phyloP scores from a whole-genome alignment of 2,329 filamentous ascomycete species.

The Fusarium chlamydosporum region DNA sequence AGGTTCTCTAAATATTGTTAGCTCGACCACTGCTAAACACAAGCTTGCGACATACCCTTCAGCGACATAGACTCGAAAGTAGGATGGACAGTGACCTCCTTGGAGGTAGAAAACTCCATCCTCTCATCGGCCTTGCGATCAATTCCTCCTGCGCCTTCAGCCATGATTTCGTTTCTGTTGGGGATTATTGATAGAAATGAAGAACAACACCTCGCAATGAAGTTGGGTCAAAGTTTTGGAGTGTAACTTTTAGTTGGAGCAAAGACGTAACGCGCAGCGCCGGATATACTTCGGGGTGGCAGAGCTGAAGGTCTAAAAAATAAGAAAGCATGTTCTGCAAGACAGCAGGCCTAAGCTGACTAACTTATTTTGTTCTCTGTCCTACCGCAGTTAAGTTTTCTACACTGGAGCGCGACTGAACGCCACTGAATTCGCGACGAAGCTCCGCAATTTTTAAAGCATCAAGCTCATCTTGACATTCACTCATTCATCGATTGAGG shows the following conservation, averaged over 20 bases:
- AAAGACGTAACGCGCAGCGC: constrained; percentile 33
- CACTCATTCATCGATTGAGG: constrained; percentile 7
- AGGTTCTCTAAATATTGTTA: constrained; percentile 77
- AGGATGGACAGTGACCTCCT: constrained; percentile 95
- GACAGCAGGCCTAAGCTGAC: not conserved
- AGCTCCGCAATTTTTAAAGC: constrained; percentile 50
- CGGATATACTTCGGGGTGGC: constrained; percentile 53
- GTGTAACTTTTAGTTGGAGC: constrained; percentile 31
- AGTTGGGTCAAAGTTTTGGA: constrained; percentile 51
- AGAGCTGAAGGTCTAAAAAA: not conserved
- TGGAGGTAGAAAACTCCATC: constrained; percentile 98
- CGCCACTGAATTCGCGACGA: constrained; percentile 50
- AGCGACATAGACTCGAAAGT: constrained; percentile 97
- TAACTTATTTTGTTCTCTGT: constrained; percentile 1
- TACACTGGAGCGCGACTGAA: constrained; percentile 29
- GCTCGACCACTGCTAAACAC: constrained; percentile 5
- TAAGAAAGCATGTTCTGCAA: not conserved
- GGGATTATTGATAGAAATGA: not conserved
- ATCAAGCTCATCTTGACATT: constrained; percentile 35
- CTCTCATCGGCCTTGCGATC: constrained; percentile 95
- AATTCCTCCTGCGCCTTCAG: constrained; percentile 80
- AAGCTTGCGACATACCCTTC: constrained; percentile 70
- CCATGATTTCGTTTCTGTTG: constrained; percentile 72
- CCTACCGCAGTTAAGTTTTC: constrained; percentile 2
- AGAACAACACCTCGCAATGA: constrained; percentile 34